Percentiles rank a stretch among this genome's conserved stretches.
These are phyloP conservation scores for Isochrysis galbana DNA, from an alignment of 78 protist species.

Conservation along the genomic window DNA sequence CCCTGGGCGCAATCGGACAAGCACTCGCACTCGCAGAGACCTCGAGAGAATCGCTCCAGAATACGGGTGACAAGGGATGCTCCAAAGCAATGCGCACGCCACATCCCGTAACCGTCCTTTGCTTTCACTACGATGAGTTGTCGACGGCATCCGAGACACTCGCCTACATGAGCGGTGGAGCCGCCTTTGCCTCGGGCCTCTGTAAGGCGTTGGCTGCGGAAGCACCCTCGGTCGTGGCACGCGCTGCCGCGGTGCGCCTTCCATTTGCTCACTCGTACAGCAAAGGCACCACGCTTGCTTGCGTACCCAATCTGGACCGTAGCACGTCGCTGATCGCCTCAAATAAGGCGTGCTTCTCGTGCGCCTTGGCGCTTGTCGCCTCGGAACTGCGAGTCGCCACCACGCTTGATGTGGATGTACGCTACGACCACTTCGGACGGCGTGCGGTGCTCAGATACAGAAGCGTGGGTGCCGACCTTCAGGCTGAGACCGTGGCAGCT, in stretches of 20 bases:
- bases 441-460: background rate
- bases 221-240: background rate
- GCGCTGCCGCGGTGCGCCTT: background rate
- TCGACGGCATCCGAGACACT: background rate
- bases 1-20: too few relatives aligned
- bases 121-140: background rate
- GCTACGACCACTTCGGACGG: background rate
- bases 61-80: too few relatives aligned
- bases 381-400: too few relatives aligned
- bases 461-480: background rate
- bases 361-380: too few relatives aligned
- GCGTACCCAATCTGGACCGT: too few relatives aligned
- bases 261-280: too few relatives aligned
- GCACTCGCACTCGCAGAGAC: too few relatives aligned
- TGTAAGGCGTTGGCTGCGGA: background rate
- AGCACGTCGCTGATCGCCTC: too few relatives aligned
- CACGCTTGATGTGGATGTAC: background rate
- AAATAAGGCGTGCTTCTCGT: background rate
- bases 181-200: background rate
- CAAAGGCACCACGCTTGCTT: too few relatives aligned
- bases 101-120: background rate
- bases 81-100: too few relatives aligned
- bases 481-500: too few relatives aligned
- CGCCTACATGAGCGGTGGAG: background rate
- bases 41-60: too few relatives aligned